Base-by-base conservation (phyloP, 2,329 filamentous ascomycete genomes). In the Talaromyces pinophilus region DNA sequence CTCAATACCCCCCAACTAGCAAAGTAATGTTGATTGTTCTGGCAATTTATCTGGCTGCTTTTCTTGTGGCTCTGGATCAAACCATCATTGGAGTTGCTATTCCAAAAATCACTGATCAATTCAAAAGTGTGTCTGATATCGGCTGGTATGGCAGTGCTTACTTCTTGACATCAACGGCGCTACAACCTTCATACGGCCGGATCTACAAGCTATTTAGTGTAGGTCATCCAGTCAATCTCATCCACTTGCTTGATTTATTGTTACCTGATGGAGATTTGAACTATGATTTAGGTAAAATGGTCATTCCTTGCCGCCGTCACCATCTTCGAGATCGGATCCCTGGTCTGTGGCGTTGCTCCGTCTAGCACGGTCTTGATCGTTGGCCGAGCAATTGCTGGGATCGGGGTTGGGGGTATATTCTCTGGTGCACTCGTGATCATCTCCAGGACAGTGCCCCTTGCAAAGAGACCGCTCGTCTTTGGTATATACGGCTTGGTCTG, bases 61-160 rank as follows among this genome's bases (percentile, higher is more conserved):
- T 80, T 67, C 74, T 78, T 38, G 72, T 79, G 61, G 76, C 78
- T 19, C 69, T 80, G 64, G 77, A 79, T 52, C 78, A 79, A 35
- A 81, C 79, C 0, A 81, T 81, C 63, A 79, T 84, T 38, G 76
- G 78, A 5, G 82, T 79, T 2, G 82, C 82, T 1, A 82, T 83
- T 35, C 82, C 82, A 11, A 74, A 73, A 13, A 83, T 84, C 64
- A 82, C 82, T 0, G 76, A 82, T 67, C 72, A 82, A 44, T 84
- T 84, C 69, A 72, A 82, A 46, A 79, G 80, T 8, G 72, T 82
- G 38, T 72, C 76, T 2, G 81, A 84, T 66, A 77, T 84, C 7
- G 80, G 80, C 42, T 84, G 82, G 61, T 63, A 63, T 35, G 61
- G 48, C 22, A 55, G 48, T n/a, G 61, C 61, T 3, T 63, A 63